Conservation (phyloP, 176 grass and related monocot species). For the Eremochloa ophiuroides region DNA sequence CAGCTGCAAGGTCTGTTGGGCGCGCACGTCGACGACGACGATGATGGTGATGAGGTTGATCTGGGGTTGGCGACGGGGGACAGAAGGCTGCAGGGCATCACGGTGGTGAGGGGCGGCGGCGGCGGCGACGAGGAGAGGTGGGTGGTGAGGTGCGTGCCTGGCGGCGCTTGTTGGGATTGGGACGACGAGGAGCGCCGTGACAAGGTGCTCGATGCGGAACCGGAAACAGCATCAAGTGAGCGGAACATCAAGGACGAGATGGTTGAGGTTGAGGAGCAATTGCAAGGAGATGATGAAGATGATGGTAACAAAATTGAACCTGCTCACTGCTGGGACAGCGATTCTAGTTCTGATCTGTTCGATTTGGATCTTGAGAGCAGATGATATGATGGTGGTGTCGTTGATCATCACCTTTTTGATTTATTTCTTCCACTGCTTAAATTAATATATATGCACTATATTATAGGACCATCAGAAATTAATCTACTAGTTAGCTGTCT, state of each 20-base stretch:
- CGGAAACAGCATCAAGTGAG: neutral
- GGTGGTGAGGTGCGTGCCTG: slow-evolving; percentile 22
- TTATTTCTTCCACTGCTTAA: too few species aligned
- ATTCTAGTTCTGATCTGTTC: slow-evolving; percentile 39
- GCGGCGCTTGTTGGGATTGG: neutral
- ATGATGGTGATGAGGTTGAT: neutral
- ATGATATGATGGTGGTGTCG: too few species aligned
- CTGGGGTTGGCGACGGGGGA: slow-evolving; percentile 15
- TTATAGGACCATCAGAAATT: too few species aligned
- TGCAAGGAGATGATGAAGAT: neutral
- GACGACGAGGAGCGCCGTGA: neutral
- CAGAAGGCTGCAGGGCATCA: slow-evolving; percentile 33
- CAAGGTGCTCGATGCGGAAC: neutral
- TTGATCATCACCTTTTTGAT: too few species aligned
- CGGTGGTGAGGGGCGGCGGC: slow-evolving; percentile 10
- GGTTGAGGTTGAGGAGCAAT: neutral
- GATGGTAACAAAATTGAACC: neutral
- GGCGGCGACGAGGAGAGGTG: slow-evolving; percentile 26
- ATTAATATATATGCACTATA: too few species aligned
- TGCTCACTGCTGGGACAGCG: slow-evolving; percentile 12
- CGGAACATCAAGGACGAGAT: too few species aligned
- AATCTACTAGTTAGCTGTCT: too few species aligned
- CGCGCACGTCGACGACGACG: neutral
- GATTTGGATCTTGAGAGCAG: slow-evolving; percentile 6
- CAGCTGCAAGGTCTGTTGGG: neutral